Conservation (phyloP, 1,284 basidiomycete genomes). For the Leccinum angustisporum region DNA sequence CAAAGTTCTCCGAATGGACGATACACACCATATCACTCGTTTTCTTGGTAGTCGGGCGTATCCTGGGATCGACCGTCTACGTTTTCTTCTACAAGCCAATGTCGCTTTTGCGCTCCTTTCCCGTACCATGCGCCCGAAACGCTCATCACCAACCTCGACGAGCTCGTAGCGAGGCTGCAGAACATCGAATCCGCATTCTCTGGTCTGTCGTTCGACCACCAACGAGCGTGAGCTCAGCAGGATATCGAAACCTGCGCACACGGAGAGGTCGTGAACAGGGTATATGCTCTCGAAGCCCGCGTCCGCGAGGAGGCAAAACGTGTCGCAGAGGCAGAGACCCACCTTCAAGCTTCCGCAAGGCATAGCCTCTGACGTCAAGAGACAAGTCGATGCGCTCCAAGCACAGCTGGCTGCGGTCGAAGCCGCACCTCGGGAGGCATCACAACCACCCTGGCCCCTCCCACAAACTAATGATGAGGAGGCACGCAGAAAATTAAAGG, state of each 20-base stretch:
- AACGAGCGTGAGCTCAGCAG: slow-evolving; percentile 47
- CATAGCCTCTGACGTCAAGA: slow-evolving; percentile 51
- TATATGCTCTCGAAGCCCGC: slow-evolving; percentile 57
- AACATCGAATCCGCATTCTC: slow-evolving; percentile 63
- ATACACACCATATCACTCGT: slow-evolving; percentile 29
- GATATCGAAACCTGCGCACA: slow-evolving; percentile 51
- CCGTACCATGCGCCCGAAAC: slow-evolving; percentile 49
- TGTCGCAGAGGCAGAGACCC: slow-evolving; percentile 53
- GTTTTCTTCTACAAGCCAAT: slow-evolving; percentile 44
- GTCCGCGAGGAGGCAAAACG: slow-evolving; percentile 54
- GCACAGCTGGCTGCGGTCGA: slow-evolving; percentile 49
- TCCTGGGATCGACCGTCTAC: slow-evolving; percentile 46
- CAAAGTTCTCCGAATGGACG: slow-evolving; percentile 35
- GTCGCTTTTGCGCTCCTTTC: slow-evolving; percentile 17
- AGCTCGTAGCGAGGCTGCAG: slow-evolving; percentile 66
- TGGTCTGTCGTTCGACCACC: slow-evolving; percentile 52
- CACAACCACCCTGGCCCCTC: slow-evolving; percentile 10
- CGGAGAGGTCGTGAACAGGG: slow-evolving; percentile 49
- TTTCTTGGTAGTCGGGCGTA: slow-evolving; percentile 38
- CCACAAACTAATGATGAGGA: slow-evolving; percentile 48
- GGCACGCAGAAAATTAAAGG: slow-evolving; percentile 48
- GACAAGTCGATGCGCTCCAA: slow-evolving; percentile 55
- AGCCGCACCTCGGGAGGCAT: slow-evolving; percentile 36
- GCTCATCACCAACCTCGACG: slow-evolving; percentile 68
- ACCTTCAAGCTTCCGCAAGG: slow-evolving; percentile 45